These are phyloP conservation scores for Grosmannia huntii DNA, from an alignment of 2,329 filamentous ascomycete species.

Conservation along the genomic window DNA sequence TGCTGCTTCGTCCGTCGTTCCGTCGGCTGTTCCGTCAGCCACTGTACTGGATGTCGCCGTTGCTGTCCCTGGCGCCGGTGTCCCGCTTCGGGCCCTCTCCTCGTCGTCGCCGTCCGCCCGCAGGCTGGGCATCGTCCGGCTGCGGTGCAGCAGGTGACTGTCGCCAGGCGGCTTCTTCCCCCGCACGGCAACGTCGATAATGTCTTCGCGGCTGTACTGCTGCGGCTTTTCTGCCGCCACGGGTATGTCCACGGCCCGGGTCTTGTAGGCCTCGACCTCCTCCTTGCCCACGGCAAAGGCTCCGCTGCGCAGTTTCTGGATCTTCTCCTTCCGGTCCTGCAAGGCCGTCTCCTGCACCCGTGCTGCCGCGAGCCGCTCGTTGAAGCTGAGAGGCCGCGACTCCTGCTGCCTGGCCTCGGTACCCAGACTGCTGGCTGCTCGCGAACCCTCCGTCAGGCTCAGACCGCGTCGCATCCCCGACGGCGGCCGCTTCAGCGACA, in stretches of 20 bases:
- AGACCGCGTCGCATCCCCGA: background rate
- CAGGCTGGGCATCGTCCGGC: constrained; percentile 27
- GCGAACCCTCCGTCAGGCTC: background rate
- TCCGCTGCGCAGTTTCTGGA: constrained; percentile 38
- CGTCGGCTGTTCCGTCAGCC: background rate
- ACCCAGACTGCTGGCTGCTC: background rate
- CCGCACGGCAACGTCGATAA: constrained; percentile 27
- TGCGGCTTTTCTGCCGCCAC: constrained; percentile 33
- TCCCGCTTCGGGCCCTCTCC: background rate
- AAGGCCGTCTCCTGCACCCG: constrained; percentile 41
- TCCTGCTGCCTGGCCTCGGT: constrained; percentile 1
- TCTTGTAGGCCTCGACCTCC: constrained; percentile 48
- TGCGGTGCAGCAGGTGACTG: constrained; percentile 25
- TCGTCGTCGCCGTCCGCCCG: background rate
- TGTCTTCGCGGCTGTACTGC: constrained; percentile 51
- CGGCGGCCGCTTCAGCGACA: constrained; percentile 69
- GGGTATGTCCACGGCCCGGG: constrained; percentile 41
- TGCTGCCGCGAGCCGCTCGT: constrained; percentile 68
- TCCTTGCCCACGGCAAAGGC: constrained; percentile 44
- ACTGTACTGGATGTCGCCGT: background rate
- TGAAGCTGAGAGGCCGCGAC: constrained; percentile 51
- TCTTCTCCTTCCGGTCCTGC: constrained; percentile 36
- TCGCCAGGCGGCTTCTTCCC: background rate
- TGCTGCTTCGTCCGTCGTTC: background rate
- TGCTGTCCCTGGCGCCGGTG: background rate